These are phyloP conservation scores for Neodidymelliopsis sp. DNA, from an alignment of 2,329 filamentous ascomycete species.

Conservation along the genomic window DNA sequence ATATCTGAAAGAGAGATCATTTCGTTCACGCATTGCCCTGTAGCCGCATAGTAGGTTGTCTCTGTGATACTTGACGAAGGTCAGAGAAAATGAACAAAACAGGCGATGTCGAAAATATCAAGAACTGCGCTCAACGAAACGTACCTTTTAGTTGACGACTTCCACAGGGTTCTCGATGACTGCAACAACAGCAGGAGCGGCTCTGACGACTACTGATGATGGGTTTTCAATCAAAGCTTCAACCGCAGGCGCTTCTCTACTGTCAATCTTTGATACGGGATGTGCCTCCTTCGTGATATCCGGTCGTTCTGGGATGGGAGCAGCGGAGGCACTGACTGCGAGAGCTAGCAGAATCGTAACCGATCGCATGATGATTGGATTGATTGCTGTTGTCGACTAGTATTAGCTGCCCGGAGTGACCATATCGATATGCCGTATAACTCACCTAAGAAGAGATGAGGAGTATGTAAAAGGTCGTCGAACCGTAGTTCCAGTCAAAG, in stretches of 20 bases:
- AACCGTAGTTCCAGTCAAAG: no score
- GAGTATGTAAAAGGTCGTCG: no score
- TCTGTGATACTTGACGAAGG: no score
- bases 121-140: not conserved
- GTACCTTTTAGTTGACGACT: not conserved
- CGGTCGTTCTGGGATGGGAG: slow-evolving; percentile 23
- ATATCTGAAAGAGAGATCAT: not conserved
- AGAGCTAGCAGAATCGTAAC: slow-evolving; percentile 14
- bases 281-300: slow-evolving; percentile 3
- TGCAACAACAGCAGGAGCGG: not conserved
- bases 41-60: no score
- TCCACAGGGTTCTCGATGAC: not conserved
- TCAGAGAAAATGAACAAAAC: no score
- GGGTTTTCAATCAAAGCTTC: slow-evolving; percentile 1
- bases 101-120: no score
- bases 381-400: not conserved
- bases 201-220: not conserved
- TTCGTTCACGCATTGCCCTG: no score
- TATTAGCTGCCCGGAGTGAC: no score
- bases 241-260: slow-evolving; percentile 1
- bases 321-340: slow-evolving; percentile 8
- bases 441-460: no score
- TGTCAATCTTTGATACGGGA: not conserved
- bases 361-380: slow-evolving; percentile 5
- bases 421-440: no score